phyloP scores from a whole-genome alignment of 1,284 basidiomycete species.

The Golubevia sp. region DNA sequence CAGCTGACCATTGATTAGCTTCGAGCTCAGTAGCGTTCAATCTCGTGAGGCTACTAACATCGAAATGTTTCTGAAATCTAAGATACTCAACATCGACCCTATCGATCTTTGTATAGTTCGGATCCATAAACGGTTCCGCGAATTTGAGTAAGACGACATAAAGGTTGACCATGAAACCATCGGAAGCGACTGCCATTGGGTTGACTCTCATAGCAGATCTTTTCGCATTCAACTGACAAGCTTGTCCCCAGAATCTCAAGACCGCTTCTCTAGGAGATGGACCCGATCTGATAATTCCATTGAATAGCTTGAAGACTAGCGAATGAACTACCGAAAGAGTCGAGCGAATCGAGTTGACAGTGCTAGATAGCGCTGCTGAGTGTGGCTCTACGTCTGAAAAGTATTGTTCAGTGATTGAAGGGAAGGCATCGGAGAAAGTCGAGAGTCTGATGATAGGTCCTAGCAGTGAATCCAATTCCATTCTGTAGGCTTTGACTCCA shows the following conservation, averaged over 20 bases:
- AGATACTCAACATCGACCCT: constrained; percentile 3
- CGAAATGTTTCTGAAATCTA: constrained; percentile 43
- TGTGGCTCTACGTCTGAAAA: constrained; percentile 34
- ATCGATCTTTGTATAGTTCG: constrained; percentile 79
- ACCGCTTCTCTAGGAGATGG: constrained; percentile 80
- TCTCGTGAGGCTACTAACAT: constrained; percentile 43
- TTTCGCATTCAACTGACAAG: constrained; percentile 77
- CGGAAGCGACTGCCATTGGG: constrained; percentile 80
- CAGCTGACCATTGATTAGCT: constrained; percentile 39
- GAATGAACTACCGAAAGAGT: constrained; percentile 65
- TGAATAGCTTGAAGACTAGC: constrained; percentile 85
- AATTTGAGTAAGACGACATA: constrained; percentile 82
- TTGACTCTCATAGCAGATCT: constrained; percentile 88
- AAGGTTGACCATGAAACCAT: constrained; percentile 91
- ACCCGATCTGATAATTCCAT: constrained; percentile 81
- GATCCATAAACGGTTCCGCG: constrained; percentile 96
- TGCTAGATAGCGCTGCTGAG: constrained; percentile 40
- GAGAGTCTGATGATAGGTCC: constrained; percentile 50
- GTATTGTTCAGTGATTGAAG: constrained; percentile 35
- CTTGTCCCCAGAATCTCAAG: constrained; percentile 79
- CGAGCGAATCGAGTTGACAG: constrained; percentile 33
- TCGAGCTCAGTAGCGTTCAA: constrained; percentile 54
- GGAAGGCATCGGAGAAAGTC: constrained; percentile 44
- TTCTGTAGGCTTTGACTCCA: constrained; percentile 66
- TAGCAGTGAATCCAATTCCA: constrained; percentile 50